These are phyloP conservation scores for Mrakia frigida DNA, from an alignment of 768 basidiomycete genomes.

Conservation along the genomic window DNA sequence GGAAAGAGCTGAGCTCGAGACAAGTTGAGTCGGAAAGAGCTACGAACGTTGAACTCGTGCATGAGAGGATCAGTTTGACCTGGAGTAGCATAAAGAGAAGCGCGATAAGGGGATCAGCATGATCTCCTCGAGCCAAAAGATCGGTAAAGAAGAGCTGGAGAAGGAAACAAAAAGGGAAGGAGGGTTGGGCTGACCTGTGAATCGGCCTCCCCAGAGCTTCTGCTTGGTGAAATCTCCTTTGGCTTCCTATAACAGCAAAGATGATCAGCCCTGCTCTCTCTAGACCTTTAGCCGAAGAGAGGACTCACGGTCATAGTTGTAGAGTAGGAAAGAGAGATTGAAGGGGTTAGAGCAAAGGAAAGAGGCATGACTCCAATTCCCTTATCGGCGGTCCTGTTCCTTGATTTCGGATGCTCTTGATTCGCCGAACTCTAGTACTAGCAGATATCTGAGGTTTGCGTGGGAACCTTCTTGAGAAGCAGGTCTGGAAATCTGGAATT, in stretches of 20 bases:
- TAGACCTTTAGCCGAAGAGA: background rate
- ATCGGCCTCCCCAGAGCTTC: conserved; percentile 34
- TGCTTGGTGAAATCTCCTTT: conserved; percentile 33
- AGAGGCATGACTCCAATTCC: background rate
- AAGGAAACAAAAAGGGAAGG: too few species aligned
- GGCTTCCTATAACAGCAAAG: background rate
- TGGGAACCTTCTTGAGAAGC: too few species aligned
- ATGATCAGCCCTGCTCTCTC: background rate
- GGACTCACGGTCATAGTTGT: background rate
- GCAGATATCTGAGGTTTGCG: too few species aligned
- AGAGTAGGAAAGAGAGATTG: background rate
- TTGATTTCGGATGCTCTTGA: background rate
- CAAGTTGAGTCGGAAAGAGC: background rate
- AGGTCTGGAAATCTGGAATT: too few species aligned
- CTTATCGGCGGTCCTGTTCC: background rate
- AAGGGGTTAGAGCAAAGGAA: background rate
- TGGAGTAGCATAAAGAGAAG: background rate
- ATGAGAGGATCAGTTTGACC: conserved; percentile 33
- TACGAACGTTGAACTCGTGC: conserved; percentile 34
- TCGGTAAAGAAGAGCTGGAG: too few species aligned
- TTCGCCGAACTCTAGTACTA: background rate
- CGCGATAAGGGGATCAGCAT: too few species aligned
- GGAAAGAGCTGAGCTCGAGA: background rate
- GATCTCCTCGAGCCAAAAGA: background rate
- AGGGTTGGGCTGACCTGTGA: conserved; percentile 25